Conservation (phyloP, 371 early-diverging fungal species). For the Mortierella sp. region DNA sequence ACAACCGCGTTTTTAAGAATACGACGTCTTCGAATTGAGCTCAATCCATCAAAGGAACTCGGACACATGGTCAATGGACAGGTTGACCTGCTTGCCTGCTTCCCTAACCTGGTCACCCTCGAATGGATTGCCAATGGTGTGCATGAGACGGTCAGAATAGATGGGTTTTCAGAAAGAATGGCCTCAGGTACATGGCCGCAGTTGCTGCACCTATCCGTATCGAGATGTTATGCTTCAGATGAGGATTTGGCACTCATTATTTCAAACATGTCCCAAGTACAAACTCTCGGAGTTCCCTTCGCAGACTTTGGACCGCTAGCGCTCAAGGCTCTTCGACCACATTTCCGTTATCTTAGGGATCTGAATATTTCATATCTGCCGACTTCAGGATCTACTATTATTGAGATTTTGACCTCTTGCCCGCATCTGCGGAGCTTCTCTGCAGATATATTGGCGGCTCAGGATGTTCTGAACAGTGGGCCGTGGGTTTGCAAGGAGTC, state of each 20-base stretch:
- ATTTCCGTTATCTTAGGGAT: background rate
- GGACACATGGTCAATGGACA: too few relatives aligned
- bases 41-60: too few relatives aligned
- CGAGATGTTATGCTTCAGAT: background rate
- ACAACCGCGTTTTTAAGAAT: background rate
- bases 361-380: constrained; percentile 4
- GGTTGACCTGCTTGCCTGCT: background rate
- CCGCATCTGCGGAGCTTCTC: too few relatives aligned
- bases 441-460: too few relatives aligned
- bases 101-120: background rate
- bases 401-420: too few relatives aligned
- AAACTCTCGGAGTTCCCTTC: background rate
- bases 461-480: too few relatives aligned
- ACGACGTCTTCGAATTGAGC: background rate
- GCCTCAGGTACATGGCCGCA: background rate
- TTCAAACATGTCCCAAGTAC: background rate
- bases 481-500: too few relatives aligned
- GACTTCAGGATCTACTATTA: too few relatives aligned
- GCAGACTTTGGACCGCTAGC: background rate
- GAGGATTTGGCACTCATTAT: background rate
- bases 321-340: background rate
- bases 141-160: too few relatives aligned
- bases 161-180: background rate
- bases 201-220: background rate
- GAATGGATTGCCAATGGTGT: background rate